These are phyloP conservation scores for Aphanomyces invadans DNA, from an alignment of 352 stramenopile species.

Conservation along the genomic window DNA sequence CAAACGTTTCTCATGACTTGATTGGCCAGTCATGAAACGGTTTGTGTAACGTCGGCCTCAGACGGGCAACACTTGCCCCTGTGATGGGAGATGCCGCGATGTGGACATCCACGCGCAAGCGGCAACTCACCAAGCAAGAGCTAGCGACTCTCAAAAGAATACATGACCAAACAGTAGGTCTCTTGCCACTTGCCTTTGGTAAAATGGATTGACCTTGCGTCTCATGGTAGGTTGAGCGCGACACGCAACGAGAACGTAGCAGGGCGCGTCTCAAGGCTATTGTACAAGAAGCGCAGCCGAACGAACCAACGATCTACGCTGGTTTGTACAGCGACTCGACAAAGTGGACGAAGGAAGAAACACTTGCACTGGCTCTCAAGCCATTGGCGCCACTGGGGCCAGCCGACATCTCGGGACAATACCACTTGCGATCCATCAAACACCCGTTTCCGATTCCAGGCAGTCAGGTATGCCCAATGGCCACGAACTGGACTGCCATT, in stretches of 20 bases:
- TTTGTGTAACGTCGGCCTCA: neutral
- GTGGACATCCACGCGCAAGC: slow-evolving; percentile 4
- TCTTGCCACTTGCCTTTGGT: neutral
- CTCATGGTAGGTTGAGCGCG: neutral
- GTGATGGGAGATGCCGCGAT: neutral
- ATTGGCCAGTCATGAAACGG: slow-evolving; percentile 1
- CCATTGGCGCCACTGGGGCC: slow-evolving; percentile 34
- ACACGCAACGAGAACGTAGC: neutral
- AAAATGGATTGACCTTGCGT: neutral
- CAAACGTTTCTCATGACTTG: neutral
- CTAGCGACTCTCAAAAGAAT: neutral
- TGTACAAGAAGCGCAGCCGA: neutral
- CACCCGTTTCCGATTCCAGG: slow-evolving; percentile 65
- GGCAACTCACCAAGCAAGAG: slow-evolving; percentile 6
- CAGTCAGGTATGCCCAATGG: slow-evolving; percentile 29
- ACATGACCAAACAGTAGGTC: slow-evolving; percentile 1
- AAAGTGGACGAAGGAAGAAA: neutral
- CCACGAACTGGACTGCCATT: too few relatives aligned
- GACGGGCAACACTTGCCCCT: neutral
- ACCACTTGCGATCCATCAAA: slow-evolving; percentile 59
- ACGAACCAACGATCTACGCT: slow-evolving; percentile 8
- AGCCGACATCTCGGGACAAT: slow-evolving; percentile 55
- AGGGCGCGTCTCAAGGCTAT: neutral
- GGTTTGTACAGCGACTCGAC: slow-evolving; percentile 18
- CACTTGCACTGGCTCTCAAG: slow-evolving; percentile 38